Evolutionary conservation across 1,284 basidiomycete genomes (phyloP), one percentile per base, ranked within the genome.

Genomic region (Ustilago nuda): DNA sequence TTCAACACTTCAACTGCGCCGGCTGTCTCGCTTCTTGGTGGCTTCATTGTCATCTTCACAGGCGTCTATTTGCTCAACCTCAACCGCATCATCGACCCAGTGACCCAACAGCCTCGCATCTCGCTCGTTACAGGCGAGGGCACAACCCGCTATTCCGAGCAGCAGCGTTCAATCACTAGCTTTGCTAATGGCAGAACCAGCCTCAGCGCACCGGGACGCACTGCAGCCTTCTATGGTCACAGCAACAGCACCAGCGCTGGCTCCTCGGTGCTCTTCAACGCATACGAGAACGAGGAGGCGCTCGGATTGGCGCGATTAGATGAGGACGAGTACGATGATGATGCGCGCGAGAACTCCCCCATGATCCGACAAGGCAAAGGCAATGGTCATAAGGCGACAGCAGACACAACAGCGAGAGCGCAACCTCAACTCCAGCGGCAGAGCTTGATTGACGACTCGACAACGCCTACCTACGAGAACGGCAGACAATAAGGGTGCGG

Each of bases 1-100:
- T 93, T 99, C 89, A 95, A 98, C 88, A 98, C 94, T 3, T 90
- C 91, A 19, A 91, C 91, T 4, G 90, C 94, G 2, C 75, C 80
- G 17, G 84, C 83, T 30, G 79, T 85, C 3, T 84, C 84, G 30
- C 72, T 85, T 32, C 67, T 85, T 3, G 82, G 84, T 33, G 84
- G 84, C 36, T 85, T 85, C 66, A 64, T 84, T 56, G 81, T 83
- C 72, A 85, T 84, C 60, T 85, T 85, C 61, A 66, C 83, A 23
- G 84, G 84, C 46, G 84, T 85, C 27, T 85, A 85, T 63, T 72
- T 85, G 55, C 73, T 85, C 55, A 85, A 85, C 61, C 65, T 85
- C 54, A 85, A 84, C 72, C 59, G 81, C 45, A 73, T 79, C 56
- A 71, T 78, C 53, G 81, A 84, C 56, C 77, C 81, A 5, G 69